Conservation (phyloP, 176 grass and related monocot species). For the Tuctoria greenei region DNA sequence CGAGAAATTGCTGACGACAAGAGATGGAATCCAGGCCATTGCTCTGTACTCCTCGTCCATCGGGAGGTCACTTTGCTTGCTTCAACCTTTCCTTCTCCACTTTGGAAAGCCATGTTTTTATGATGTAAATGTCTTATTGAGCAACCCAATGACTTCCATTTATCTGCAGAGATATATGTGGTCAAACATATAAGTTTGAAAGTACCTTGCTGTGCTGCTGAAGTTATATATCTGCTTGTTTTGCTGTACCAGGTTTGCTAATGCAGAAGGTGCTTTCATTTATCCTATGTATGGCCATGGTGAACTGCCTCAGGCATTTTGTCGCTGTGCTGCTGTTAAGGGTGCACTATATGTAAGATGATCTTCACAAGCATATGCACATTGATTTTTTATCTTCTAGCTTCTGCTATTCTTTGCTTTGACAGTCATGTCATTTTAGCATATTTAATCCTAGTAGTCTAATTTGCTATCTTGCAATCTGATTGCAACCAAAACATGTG, state of each 20-base stretch:
- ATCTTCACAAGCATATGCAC: constrained; percentile 7
- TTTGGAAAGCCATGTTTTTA: constrained; percentile 17
- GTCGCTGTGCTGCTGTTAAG: constrained; percentile 94
- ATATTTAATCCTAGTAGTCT: constrained; percentile 16
- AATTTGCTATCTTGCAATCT: constrained; percentile 10
- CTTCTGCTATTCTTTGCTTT: not conserved
- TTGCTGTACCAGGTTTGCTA: constrained; percentile 64
- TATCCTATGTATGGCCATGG: constrained; percentile 97
- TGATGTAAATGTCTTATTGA: constrained; percentile 18
- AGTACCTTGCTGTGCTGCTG: not conserved
- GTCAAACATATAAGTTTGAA: not conserved
- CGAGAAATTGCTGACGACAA: constrained; percentile 60
- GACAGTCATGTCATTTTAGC: not conserved
- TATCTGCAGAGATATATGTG: constrained; percentile 12
- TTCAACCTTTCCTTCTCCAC: constrained; percentile 17
- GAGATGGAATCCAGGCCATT: constrained; percentile 70
- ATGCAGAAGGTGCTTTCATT: constrained; percentile 86
- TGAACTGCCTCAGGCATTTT: constrained; percentile 96
- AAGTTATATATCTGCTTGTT: constrained; percentile 4
- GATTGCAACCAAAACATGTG: constrained; percentile 15
- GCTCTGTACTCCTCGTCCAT: constrained; percentile 81
- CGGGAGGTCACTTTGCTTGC: constrained; percentile 54
- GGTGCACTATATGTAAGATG: constrained; percentile 94
- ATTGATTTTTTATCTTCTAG: constrained; percentile 22
- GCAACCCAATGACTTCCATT: not conserved